Percentiles rank a stretch among this genome's conserved stretches.
Evolutionary conservation across 2,329 filamentous ascomycete species (phyloP).

Genomic region (Tolypocladium amazonense): DNA sequence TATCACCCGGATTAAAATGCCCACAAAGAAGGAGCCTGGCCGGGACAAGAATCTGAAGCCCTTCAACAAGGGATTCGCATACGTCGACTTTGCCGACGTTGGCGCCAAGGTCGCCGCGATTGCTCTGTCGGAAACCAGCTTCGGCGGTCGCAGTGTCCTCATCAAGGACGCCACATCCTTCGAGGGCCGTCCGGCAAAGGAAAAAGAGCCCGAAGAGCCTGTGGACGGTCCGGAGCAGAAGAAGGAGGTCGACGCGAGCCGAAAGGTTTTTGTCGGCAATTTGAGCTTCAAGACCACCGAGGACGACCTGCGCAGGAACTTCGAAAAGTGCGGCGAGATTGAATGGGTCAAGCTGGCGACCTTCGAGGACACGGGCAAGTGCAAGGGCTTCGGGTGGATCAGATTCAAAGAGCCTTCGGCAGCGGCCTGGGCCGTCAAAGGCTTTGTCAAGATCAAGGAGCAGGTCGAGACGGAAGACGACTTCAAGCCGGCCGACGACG

Average conservation of each 20-base stretch:
- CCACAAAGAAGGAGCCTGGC: constrained; percentile 43
- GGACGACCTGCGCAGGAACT: constrained; percentile 71
- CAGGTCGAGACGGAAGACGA: constrained; percentile 52
- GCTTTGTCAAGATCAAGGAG: constrained; percentile 64
- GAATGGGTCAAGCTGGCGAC: constrained; percentile 81
- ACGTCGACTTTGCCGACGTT: constrained; percentile 76
- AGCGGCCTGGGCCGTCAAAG: constrained; percentile 60
- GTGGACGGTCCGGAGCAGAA: constrained; percentile 22
- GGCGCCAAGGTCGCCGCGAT: constrained; percentile 67
- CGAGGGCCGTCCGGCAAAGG: constrained; percentile 74
- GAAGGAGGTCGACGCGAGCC: constrained; percentile 49
- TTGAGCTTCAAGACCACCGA: constrained; percentile 73
- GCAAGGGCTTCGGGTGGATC: constrained; percentile 95
- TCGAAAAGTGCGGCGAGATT: constrained; percentile 74
- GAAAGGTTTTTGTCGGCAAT: constrained; percentile 87
- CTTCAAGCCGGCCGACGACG: constrained; percentile 39
- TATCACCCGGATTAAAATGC: constrained; percentile 80
- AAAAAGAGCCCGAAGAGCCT: constrained; percentile 24
- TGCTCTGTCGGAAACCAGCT: constrained; percentile 72
- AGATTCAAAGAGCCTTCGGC: constrained; percentile 73
- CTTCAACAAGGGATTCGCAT: constrained; percentile 88
- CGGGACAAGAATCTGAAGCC: constrained; percentile 21
- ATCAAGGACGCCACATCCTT: constrained; percentile 92
- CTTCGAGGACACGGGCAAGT: constrained; percentile 94
- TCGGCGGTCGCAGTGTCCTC: constrained; percentile 67